Evolutionary conservation across 2,329 filamentous ascomycete genomes (phyloP).

Genomic region (Colletotrichum tofieldiae): DNA sequence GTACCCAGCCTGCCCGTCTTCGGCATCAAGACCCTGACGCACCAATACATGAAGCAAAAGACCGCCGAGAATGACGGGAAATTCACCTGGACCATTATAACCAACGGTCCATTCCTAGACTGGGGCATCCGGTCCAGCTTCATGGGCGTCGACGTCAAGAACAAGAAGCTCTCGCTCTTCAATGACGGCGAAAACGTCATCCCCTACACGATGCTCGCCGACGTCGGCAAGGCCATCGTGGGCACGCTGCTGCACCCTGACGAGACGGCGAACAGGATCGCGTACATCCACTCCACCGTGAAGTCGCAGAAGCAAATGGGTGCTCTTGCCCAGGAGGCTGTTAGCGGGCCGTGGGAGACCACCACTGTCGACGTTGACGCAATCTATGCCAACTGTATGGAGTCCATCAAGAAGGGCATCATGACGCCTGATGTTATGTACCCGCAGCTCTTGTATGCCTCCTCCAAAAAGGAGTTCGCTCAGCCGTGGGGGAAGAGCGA

Average conservation of each 20-base stretch:
- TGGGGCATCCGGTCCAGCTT: slow-evolving; percentile 46
- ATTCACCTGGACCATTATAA: slow-evolving; percentile 50
- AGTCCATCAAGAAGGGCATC: slow-evolving; percentile 44
- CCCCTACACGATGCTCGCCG: slow-evolving; percentile 47
- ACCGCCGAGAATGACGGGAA: slow-evolving; percentile 44
- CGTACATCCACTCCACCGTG: slow-evolving; percentile 45
- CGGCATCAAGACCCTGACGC: slow-evolving; percentile 40
- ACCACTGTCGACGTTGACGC: slow-evolving; percentile 40
- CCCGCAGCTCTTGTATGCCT: slow-evolving; percentile 44
- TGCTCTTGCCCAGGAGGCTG: slow-evolving; percentile 42
- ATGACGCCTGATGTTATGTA: slow-evolving; percentile 42
- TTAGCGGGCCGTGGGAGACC: slow-evolving; percentile 44
- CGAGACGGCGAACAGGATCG: slow-evolving; percentile 49
- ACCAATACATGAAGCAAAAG: slow-evolving; percentile 45
- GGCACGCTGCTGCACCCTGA: slow-evolving; percentile 47
- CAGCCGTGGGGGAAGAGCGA: slow-evolving; percentile 43
- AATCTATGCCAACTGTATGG: slow-evolving; percentile 43
- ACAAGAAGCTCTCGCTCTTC: slow-evolving; percentile 44
- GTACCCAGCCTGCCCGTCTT: slow-evolving; percentile 44
- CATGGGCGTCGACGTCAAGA: slow-evolving; percentile 46
- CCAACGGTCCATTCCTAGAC: slow-evolving; percentile 51
- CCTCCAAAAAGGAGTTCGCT: slow-evolving; percentile 41
- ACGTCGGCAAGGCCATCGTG: slow-evolving; percentile 48
- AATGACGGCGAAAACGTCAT: slow-evolving; percentile 48
- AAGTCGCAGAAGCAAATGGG: slow-evolving; percentile 48